Evolutionary conservation across 1,284 basidiomycete species (phyloP).

Genomic region (Neolentinus lepideus): DNA sequence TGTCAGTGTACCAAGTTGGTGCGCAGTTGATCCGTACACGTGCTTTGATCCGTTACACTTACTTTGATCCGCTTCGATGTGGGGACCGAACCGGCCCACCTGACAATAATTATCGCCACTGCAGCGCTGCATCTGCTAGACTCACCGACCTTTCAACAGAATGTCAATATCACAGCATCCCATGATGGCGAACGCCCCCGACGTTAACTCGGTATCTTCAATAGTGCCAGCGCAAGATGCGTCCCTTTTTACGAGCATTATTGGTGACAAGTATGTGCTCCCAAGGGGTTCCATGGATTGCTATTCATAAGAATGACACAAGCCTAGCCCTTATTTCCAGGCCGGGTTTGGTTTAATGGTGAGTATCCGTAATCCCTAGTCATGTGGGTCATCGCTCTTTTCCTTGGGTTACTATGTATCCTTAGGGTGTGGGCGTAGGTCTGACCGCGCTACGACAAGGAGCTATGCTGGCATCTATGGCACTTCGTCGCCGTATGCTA

Average conservation of each 20-base stretch:
- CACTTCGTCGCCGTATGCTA: constrained; percentile 84
- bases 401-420: constrained; percentile 1
- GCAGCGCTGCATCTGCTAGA: no score
- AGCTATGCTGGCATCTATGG: constrained; percentile 60
- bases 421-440: constrained; percentile 81
- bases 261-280: constrained; percentile 44
- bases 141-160: no score
- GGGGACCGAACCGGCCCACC: no score
- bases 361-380: constrained; percentile 13
- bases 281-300: neutral
- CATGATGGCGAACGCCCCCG: neutral
- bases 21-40: no score
- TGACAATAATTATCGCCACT: no score
- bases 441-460: constrained; percentile 72
- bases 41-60: no score
- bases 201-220: neutral
- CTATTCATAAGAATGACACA: constrained; percentile 11
- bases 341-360: constrained; percentile 97
- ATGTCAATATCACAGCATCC: neutral
- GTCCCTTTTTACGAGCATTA: constrained; percentile 8
- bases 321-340: constrained; percentile 86
- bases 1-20: no score
- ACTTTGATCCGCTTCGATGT: no score
- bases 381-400: neutral
- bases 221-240: neutral